Evolutionary conservation across 106 monocot species (phyloP).

Genomic region (Dioscorea alata): DNA sequence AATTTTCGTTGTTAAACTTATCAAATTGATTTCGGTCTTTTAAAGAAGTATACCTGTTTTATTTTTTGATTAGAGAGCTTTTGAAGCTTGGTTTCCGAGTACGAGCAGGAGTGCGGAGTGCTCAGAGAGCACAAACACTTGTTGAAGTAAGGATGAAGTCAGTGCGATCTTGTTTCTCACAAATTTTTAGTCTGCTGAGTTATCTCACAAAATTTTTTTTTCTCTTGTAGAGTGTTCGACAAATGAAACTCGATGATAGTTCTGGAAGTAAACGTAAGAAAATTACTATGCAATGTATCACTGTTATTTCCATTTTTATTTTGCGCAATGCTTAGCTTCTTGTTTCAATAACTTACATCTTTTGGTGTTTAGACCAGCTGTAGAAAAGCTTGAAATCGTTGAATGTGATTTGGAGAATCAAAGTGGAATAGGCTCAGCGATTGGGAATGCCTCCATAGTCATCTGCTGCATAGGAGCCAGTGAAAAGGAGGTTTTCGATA

Average conservation of each 20-base stretch:
- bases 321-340: conserved; percentile 1
- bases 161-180: not conserved
- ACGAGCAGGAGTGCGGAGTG: conserved; percentile 70
- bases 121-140: conserved; percentile 57
- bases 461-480: conserved; percentile 96
- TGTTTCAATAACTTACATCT: conserved; percentile 25
- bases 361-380: conserved; percentile 81
- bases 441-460: conserved; percentile 69
- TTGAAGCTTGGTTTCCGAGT: conserved; percentile 85
- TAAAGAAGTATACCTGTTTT: not conserved
- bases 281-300: not conserved
- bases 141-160: conserved; percentile 38
- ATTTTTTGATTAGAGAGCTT: conserved; percentile 53
- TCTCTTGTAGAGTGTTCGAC: conserved; percentile 49
- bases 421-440: conserved; percentile 44
- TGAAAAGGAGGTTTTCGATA: conserved; percentile 84
- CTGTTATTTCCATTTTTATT: not conserved
- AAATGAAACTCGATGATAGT: conserved; percentile 53
- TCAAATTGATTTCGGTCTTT: too few relatives aligned
- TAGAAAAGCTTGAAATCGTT: conserved; percentile 74
- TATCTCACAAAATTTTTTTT: not conserved
- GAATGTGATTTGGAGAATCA: conserved; percentile 82
- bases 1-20: not conserved
- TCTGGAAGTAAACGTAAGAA: conserved; percentile 51
- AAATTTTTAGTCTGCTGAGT: not conserved